phyloP scores from a whole-genome alignment of 306 rosid species.

The Mimosa pudica region DNA sequence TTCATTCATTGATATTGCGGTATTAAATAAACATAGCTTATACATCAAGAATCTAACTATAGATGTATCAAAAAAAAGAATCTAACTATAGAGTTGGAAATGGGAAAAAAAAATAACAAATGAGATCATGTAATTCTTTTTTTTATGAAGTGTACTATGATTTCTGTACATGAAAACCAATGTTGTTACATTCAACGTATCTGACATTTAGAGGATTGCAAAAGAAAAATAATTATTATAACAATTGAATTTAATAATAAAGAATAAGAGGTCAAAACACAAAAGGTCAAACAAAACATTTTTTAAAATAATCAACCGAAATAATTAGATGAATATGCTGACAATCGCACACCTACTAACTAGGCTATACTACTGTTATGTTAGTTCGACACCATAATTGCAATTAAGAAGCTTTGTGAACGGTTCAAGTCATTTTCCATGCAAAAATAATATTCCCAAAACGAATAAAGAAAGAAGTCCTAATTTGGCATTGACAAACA shows the following conservation, averaged over 20 bases:
- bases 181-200: neutral
- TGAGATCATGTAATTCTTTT: too few species aligned
- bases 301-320: neutral
- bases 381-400: neutral
- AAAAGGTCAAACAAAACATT: neutral
- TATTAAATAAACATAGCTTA: too few species aligned
- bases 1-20: neutral
- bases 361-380: neutral
- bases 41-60: too few species aligned
- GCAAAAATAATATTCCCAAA: neutral
- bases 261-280: neutral
- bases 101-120: too few species aligned
- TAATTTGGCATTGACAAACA: neutral
- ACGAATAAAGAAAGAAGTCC: neutral
- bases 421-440: slow-evolving; percentile 7
- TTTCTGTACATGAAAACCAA: neutral
- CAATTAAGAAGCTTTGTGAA: neutral
- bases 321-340: neutral
- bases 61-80: too few species aligned
- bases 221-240: neutral
- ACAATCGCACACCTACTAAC: neutral
- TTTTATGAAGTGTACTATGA: neutral
- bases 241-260: neutral
- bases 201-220: neutral
- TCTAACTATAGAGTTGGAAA: too few species aligned